Evolutionary conservation across 257 asterid genomes (phyloP).

Genomic region (Solanum stenotomum): DNA sequence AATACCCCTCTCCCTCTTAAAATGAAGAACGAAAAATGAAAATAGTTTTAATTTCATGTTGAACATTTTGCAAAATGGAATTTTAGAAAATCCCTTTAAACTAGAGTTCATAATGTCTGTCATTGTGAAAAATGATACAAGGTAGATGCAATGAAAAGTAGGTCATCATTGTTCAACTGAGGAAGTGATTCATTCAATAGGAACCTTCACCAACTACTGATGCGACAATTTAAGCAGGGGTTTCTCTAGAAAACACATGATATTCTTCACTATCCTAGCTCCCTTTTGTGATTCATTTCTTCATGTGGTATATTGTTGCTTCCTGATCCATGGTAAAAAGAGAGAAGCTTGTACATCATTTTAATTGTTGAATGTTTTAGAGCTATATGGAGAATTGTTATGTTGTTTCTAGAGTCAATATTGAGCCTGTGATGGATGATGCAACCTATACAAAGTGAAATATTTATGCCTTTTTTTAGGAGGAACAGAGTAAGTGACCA

Average conservation of each 20-base stretch:
- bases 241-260: not conserved
- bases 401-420: not conserved
- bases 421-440: not conserved
- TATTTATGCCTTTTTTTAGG: not conserved
- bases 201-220: not conserved
- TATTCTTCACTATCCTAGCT: not conserved
- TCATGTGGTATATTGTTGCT: not conserved
- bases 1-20: not conserved
- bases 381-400: not conserved
- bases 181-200: not conserved
- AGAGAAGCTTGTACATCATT: not conserved
- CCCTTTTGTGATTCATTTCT: no score
- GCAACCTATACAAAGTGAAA: not conserved
- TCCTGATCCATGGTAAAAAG: not conserved
- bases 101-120: not conserved
- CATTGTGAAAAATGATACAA: not conserved
- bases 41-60: not conserved
- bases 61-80: not conserved
- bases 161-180: not conserved
- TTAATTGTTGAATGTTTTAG: not conserved
- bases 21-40: not conserved
- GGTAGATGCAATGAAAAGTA: not conserved
- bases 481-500: not conserved
- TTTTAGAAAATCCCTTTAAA: not conserved
- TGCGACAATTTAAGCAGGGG: not conserved